A percentile compares a stretch with the other conserved stretches of the same genome.
These are phyloP conservation scores for Raphidocelis subcapitata DNA, from an alignment of 139 green algal genomes.

Conservation along the genomic window DNA sequence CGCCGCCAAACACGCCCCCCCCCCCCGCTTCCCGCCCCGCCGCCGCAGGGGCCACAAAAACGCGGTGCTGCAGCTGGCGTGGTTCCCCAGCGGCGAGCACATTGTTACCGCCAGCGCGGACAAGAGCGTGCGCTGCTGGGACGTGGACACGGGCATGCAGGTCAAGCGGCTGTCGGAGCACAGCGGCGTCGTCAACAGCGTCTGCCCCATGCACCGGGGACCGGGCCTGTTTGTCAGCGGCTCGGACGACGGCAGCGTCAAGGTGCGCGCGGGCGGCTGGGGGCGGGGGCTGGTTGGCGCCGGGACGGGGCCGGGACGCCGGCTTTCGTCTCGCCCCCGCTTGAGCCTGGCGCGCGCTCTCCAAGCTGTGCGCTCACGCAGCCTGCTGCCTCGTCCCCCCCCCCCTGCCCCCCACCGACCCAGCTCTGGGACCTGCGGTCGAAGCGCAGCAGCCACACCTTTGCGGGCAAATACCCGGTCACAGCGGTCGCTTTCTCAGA, in stretches of 20 bases:
- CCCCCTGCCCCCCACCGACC: neutral
- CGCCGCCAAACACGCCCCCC: too few species aligned
- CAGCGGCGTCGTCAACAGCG: slow-evolving; percentile 89
- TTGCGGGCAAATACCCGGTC: slow-evolving; percentile 79
- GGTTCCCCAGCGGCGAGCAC: slow-evolving; percentile 80
- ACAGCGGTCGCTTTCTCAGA: slow-evolving; percentile 78
- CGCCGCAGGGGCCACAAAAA: slow-evolving; percentile 92
- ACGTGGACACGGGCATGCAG: slow-evolving; percentile 60
- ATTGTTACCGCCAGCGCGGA: slow-evolving; percentile 85
- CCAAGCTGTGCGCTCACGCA: too few species aligned
- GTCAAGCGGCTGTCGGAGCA: slow-evolving; percentile 91
- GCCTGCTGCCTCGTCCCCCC: neutral
- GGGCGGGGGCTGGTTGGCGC: too few species aligned
- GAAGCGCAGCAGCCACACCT: slow-evolving; percentile 70
- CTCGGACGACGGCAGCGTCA: slow-evolving; percentile 86
- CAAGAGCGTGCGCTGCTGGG: slow-evolving; percentile 81
- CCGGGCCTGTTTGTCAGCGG: slow-evolving; percentile 79
- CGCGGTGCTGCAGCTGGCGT: slow-evolving; percentile 90
- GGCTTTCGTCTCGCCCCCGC: too few species aligned
- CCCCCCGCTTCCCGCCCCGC: too few species aligned
- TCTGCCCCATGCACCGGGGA: slow-evolving; percentile 66
- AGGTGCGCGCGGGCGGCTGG: slow-evolving; percentile 66
- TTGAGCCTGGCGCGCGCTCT: too few species aligned
- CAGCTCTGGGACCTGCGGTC: slow-evolving; percentile 91
- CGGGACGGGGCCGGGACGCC: too few species aligned